These are phyloP conservation scores for Diphasiastrum complanatum DNA, from an alignment of 83 land plant species.

Conservation along the genomic window DNA sequence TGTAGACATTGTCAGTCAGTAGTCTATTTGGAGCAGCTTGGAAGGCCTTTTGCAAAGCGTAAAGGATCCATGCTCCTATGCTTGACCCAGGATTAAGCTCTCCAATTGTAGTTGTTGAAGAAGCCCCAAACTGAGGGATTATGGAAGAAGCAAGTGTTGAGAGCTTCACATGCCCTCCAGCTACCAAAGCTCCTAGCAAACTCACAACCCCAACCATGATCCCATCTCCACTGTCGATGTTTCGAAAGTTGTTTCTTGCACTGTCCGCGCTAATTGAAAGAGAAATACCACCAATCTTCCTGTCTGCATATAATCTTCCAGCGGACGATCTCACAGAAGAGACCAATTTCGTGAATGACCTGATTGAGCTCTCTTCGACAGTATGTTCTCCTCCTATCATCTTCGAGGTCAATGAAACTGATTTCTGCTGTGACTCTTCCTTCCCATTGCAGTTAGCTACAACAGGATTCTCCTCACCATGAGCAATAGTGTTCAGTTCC, in stretches of 20 bases:
- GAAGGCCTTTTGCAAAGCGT: conserved; percentile 87
- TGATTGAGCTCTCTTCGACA: too few relatives aligned
- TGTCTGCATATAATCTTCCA: conserved; percentile 17
- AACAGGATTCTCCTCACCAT: not conserved
- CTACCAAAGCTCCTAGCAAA: conserved; percentile 74
- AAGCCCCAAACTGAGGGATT: conserved; percentile 12
- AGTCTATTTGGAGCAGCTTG: conserved; percentile 84
- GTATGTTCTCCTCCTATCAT: too few relatives aligned
- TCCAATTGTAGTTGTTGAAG: conserved; percentile 4
- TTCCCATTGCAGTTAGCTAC: too few relatives aligned
- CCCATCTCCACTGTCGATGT: conserved; percentile 80
- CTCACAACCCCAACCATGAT: conserved; percentile 78
- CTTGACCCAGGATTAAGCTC: conserved; percentile 15
- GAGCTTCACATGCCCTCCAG: conserved; percentile 62
- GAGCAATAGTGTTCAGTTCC: not conserved
- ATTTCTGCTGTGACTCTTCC: too few relatives aligned
- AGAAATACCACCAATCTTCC: conserved; percentile 77
- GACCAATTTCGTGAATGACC: conserved; percentile 13
- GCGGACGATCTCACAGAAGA: conserved; percentile 19
- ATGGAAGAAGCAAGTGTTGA: conserved; percentile 21
- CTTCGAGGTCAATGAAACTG: too few relatives aligned
- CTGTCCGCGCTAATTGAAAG: conserved; percentile 80
- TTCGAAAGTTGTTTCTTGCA: conserved; percentile 81
- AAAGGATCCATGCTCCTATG: conserved; percentile 55
- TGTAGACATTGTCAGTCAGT: conserved; percentile 70